Evolutionary conservation across 495 filamentous ascomycete species (phyloP).

Genomic region (Penicillium dipodomyicola): DNA sequence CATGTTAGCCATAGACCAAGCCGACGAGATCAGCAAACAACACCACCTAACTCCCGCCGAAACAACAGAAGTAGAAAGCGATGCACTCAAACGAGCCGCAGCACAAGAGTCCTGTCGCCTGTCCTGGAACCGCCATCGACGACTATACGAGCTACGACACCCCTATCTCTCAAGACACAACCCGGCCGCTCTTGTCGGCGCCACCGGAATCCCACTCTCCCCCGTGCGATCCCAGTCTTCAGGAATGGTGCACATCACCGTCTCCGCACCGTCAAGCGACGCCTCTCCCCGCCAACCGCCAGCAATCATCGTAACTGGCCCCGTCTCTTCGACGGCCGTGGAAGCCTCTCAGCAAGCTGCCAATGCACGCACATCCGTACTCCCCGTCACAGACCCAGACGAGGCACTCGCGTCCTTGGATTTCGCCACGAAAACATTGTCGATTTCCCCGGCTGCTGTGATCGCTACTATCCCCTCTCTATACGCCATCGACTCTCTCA

Average conservation of each 20-base stretch:
- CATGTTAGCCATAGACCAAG: conserved; percentile 65
- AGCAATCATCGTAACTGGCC: conserved; percentile 43
- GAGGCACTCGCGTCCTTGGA: conserved; percentile 51
- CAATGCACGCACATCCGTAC: conserved; percentile 42
- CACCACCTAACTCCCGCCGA: conserved; percentile 43
- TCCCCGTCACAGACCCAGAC: conserved; percentile 42
- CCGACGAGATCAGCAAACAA: conserved; percentile 44
- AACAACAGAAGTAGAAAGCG: conserved; percentile 49
- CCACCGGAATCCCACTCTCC: conserved; percentile 60
- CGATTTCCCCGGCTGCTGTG: conserved; percentile 45
- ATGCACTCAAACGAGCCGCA: conserved; percentile 60
- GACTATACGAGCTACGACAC: conserved; percentile 69
- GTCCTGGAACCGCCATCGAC: conserved; percentile 62
- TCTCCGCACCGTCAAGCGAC: conserved; percentile 36
- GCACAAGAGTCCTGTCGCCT: conserved; percentile 70
- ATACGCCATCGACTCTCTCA: conserved; percentile 72
- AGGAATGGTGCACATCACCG: conserved; percentile 40
- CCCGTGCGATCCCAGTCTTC: conserved; percentile 44
- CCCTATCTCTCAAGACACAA: conserved; percentile 59
- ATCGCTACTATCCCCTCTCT: conserved; percentile 52
- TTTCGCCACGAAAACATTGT: conserved; percentile 46
- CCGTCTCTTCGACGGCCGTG: conserved; percentile 34
- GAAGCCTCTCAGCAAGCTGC: conserved; percentile 41
- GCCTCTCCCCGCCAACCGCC: conserved; percentile 33
- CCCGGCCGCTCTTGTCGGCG: conserved; percentile 50